Evolutionary conservation across 2,329 filamentous ascomycete genomes (phyloP).

Genomic region (Colletotrichum chrysophilum): DNA sequence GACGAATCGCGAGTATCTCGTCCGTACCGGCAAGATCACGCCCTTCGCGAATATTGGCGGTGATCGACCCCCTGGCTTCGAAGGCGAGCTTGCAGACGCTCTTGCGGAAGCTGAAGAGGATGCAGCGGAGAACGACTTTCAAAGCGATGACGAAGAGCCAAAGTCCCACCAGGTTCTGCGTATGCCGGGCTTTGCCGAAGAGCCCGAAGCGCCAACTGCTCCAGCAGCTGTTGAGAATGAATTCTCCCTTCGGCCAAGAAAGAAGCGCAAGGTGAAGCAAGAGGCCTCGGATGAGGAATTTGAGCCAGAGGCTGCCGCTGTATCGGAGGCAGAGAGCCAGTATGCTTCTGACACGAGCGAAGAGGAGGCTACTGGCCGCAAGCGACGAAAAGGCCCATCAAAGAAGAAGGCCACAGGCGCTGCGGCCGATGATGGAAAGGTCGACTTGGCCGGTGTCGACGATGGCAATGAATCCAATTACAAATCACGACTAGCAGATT

Average conservation of each 20-base stretch:
- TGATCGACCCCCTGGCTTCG: conserved; percentile 63
- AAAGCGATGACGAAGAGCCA: conserved; percentile 50
- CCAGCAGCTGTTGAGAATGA: conserved; percentile 49
- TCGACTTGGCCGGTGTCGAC: conserved; percentile 69
- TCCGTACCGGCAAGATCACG: conserved; percentile 96
- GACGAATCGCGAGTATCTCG: conserved; percentile 85
- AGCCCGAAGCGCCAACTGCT: conserved; percentile 30
- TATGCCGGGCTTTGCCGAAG: conserved; percentile 73
- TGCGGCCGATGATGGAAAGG: conserved; percentile 34
- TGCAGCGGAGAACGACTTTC: conserved; percentile 54
- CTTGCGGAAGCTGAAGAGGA: conserved; percentile 85
- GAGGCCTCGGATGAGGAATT: conserved; percentile 52
- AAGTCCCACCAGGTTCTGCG: conserved; percentile 76
- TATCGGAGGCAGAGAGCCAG: conserved; percentile 20
- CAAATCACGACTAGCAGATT: conserved; percentile 74
- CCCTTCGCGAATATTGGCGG: conserved; percentile 84
- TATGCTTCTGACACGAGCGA: conserved; percentile 38
- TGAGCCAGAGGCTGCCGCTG: conserved; percentile 34
- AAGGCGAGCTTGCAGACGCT: conserved; percentile 76
- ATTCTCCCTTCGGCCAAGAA: conserved; percentile 63
- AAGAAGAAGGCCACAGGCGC: conserved; percentile 36
- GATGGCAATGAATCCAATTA: conserved; percentile 89
- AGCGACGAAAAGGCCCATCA: conserved; percentile 51
- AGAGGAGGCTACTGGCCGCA: conserved; percentile 43
- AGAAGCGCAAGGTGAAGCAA: conserved; percentile 52